Evolutionary conservation across 495 filamentous ascomycete species (phyloP), one percentile per base, ranked within the genome.

Genomic region (Tuber aestivum): DNA sequence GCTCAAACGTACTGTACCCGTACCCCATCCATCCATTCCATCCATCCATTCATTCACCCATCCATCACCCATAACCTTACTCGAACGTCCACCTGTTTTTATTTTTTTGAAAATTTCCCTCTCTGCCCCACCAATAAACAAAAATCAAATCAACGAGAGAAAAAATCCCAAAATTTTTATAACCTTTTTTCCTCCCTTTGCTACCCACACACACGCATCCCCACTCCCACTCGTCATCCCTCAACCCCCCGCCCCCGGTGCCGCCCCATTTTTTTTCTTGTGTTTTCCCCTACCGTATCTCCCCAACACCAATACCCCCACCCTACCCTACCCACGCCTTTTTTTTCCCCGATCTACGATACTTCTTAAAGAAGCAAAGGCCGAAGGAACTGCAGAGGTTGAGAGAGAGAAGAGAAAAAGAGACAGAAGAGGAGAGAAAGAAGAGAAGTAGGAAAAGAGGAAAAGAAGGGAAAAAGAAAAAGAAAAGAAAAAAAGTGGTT

Each of bases 271-370:
- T 65, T 65, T 48, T 65, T 65, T 65, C 56, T 61, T 65, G 56
- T 65, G 56, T 32, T 65, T 65, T 65, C 56, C 56, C 56, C 56
- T 32, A 65, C 56, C n/a, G 56, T 65, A 65, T 65, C 18, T 65
- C 27, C 50, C 27, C 56, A 65, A 65, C 56, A n/a, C n/a, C 56
- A 65, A 32, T 65, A 65, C 56, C 56, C 56, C 56, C 56, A 65
- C 56, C 56, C 56, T 32, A 65, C 56, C 56, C n/a, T 65, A 65
- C 56, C 56, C 27, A 76, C 76, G 45, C 61, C 77, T 74, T 78
- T 65, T 79, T 79, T 77, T 78, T 69, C 72, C 78, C 78, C 76
- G 74, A 79, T 79, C 75, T 79, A 79, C 76, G 76, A 70, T 79
- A 75, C 76, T 79, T 79, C 76, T 79, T 71, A 79, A 71, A 75